A percentile compares a stretch with the other conserved stretches of the same genome.
Conservation (phyloP, 1,284 basidiomycete genomes). For the Fomitopsis betulina region DNA sequence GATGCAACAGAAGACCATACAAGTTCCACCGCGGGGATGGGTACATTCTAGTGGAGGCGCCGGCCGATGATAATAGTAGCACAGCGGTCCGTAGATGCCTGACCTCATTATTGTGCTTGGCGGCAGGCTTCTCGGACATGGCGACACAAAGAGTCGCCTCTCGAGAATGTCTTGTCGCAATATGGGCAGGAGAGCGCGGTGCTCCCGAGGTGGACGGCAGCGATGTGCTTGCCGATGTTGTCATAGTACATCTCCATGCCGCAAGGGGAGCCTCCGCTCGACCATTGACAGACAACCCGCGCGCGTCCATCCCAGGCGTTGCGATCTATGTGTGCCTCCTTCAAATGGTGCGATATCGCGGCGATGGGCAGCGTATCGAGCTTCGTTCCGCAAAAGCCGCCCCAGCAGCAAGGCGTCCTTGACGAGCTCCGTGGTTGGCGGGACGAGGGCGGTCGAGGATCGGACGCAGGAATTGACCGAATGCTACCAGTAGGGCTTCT, state of each 20-base stretch:
- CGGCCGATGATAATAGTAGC: background rate
- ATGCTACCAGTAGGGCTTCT: background rate
- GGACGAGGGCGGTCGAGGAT: background rate
- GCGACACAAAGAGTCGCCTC: slow-evolving; percentile 1
- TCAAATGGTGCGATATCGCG: background rate
- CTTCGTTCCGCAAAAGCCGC: background rate
- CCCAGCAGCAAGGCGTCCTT: background rate
- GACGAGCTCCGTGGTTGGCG: background rate
- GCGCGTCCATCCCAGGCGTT: background rate
- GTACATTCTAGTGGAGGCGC: background rate
- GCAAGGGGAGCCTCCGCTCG: background rate
- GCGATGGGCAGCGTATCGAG: background rate
- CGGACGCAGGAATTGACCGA: background rate
- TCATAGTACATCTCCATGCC: slow-evolving; percentile 2
- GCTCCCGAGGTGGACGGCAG: background rate
- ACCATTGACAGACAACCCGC: background rate
- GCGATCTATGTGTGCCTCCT: slow-evolving; percentile 1
- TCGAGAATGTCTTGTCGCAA: background rate
- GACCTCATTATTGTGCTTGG: background rate
- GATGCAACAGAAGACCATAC: background rate
- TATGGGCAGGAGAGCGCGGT: background rate
- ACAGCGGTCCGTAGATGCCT: background rate
- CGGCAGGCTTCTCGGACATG: slow-evolving; percentile 1
- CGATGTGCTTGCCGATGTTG: slow-evolving; percentile 1
- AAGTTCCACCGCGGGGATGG: background rate